Evolutionary conservation across 805 yeast genomes (phyloP).

Genomic region (Lipomyces spencermartinsiae): DNA sequence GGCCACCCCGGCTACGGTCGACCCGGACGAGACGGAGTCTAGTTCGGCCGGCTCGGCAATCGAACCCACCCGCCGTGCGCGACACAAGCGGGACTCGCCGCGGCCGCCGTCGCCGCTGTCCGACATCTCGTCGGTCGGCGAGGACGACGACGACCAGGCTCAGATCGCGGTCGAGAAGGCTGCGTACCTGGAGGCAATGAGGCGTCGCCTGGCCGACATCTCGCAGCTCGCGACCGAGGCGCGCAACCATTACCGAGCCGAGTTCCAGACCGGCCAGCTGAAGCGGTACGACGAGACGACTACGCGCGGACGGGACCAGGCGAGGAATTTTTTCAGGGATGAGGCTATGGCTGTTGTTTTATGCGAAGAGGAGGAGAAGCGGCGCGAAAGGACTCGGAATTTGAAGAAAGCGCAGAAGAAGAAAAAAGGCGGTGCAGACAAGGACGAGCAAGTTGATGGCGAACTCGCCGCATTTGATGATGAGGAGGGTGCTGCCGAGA

Average conservation of each 20-base stretch:
- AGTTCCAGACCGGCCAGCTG: conserved; percentile 18
- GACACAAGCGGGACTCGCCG: conserved; percentile 8
- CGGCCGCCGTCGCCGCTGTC: conserved; percentile 1
- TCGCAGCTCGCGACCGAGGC: conserved; percentile 21
- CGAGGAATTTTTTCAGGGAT: conserved; percentile 27
- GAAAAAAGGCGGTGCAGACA: conserved; percentile 10
- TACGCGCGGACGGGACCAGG: conserved; percentile 33
- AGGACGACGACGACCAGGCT: conserved; percentile 12
- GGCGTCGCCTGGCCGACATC: conserved; percentile 18
- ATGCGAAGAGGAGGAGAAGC: conserved; percentile 32
- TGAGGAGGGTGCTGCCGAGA: conserved; percentile 1
- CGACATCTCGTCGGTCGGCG: conserved; percentile 15
- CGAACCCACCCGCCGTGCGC: neutral
- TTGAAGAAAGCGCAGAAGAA: conserved; percentile 28
- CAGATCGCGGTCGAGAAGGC: conserved; percentile 21
- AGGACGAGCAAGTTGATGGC: conserved; percentile 7
- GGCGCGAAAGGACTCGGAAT: conserved; percentile 31
- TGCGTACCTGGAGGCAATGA: conserved; percentile 14
- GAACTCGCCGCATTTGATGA: neutral
- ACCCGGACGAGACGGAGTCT: conserved; percentile 31
- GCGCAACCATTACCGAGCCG: conserved; percentile 18
- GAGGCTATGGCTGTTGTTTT: conserved; percentile 35
- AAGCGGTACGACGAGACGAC: conserved; percentile 19
- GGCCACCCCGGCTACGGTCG: neutral
- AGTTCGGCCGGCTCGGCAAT: conserved; percentile 15